Conservation (phyloP, 495 filamentous ascomycete species). For the Podospora pseudocomata region DNA sequence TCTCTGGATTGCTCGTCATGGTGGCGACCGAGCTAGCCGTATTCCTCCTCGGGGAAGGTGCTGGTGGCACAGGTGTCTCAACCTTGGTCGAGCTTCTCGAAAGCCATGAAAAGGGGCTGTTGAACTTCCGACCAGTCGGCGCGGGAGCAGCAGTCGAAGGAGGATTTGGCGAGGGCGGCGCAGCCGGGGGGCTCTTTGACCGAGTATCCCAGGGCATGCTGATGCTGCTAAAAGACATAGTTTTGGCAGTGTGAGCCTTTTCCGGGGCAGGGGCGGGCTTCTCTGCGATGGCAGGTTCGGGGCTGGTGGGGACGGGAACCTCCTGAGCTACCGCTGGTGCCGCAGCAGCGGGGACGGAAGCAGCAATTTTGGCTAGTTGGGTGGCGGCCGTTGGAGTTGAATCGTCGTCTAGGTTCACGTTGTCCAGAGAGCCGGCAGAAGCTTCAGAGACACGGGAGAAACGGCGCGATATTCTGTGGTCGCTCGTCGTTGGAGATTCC, state of each 20-base stretch:
- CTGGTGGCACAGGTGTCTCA: slow-evolving; percentile 57
- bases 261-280: slow-evolving; percentile 19
- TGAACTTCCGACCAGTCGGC: slow-evolving; percentile 59
- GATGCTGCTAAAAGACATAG: slow-evolving; percentile 47
- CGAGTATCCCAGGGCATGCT: slow-evolving; percentile 51
- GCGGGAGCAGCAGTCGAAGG: slow-evolving; percentile 40
- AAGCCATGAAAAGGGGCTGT: slow-evolving; percentile 80
- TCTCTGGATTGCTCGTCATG: slow-evolving; percentile 67
- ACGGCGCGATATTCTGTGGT: slow-evolving; percentile 52
- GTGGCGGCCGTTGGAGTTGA: slow-evolving; percentile 13
- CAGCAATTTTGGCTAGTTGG: slow-evolving; percentile 17
- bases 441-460: slow-evolving; percentile 62
- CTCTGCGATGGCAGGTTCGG: slow-evolving; percentile 19
- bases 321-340: slow-evolving; percentile 13
- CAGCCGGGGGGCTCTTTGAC: slow-evolving; percentile 26
- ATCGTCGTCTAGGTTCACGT: slow-evolving; percentile 64
- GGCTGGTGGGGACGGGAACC: slow-evolving; percentile 21
- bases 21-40: slow-evolving; percentile 74
- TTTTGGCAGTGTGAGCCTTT: slow-evolving; percentile 30
- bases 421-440: slow-evolving; percentile 54
- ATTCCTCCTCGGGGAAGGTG: slow-evolving; percentile 54
- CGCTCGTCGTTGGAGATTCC: not conserved
- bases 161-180: slow-evolving; percentile 31
- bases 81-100: slow-evolving; percentile 65
- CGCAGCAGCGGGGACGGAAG: slow-evolving; percentile 17